These are phyloP conservation scores for Aspergillus ruber DNA, from an alignment of 2,329 filamentous ascomycete species.

Conservation along the genomic window DNA sequence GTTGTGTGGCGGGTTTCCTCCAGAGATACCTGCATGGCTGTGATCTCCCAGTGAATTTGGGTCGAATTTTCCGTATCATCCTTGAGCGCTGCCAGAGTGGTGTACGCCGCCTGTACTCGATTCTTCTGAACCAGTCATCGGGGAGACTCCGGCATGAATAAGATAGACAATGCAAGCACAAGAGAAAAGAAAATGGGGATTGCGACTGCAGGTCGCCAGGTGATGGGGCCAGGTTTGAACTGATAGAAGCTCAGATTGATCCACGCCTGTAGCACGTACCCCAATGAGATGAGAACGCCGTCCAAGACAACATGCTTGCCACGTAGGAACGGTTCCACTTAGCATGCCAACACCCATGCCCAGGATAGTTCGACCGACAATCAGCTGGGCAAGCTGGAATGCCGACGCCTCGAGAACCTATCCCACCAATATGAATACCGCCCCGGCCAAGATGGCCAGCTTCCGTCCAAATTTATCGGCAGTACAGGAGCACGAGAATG, in stretches of 20 bases:
- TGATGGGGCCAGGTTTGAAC: conserved; percentile 4
- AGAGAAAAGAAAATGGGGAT: conserved; percentile 9
- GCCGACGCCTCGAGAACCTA: no score
- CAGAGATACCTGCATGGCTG: conserved; percentile 4
- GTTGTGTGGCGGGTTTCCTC: conserved; percentile 3
- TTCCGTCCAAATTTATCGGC: no score
- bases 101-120: conserved; percentile 3
- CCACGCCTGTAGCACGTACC: conserved; percentile 4
- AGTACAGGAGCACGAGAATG: no score
- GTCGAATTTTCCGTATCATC: not conserved
- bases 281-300: conserved; percentile 6
- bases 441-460: no score
- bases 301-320: conserved; percentile 6
- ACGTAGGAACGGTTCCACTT: no score
- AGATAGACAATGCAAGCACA: conserved; percentile 3
- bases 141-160: conserved; percentile 11
- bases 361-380: no score
- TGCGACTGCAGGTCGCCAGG: conserved; percentile 3
- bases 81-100: conserved; percentile 6
- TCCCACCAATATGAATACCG: no score
- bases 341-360: no score
- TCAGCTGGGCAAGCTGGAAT: no score
- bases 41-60: not conserved
- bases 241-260: conserved; percentile 8
- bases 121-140: conserved; percentile 10